A percentile compares a stretch with the other conserved stretches of the same genome.
These are phyloP conservation scores for Leccinum ochraceum DNA, from an alignment of 768 basidiomycete species.

Conservation along the genomic window DNA sequence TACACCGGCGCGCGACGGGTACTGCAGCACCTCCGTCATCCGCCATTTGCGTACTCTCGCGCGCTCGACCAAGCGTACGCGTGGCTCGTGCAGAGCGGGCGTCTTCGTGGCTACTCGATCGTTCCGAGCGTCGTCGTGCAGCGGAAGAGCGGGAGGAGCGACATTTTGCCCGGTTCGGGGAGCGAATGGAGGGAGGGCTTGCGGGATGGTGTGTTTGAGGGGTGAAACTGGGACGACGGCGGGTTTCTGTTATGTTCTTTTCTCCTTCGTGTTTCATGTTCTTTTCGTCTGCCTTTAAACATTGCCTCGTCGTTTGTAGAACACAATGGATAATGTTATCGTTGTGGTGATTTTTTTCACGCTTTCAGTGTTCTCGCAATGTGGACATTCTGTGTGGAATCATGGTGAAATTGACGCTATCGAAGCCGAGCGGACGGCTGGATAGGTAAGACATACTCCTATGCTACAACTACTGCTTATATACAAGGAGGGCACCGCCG, in stretches of 20 bases:
- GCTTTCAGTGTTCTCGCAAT: background rate
- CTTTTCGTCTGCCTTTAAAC: background rate
- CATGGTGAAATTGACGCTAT: background rate
- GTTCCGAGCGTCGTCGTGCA: constrained; percentile 71
- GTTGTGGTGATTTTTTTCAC: too few species aligned
- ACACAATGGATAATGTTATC: background rate
- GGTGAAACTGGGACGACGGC: background rate
- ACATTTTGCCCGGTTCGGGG: constrained; percentile 50
- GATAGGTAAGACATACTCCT: background rate
- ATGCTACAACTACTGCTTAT: background rate
- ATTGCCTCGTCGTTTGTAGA: background rate
- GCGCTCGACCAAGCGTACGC: constrained; percentile 73
- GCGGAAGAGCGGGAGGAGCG: constrained; percentile 56
- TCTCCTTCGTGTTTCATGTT: background rate
- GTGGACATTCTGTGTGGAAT: background rate
- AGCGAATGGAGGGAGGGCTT: constrained; percentile 58
- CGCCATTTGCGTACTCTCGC: constrained; percentile 75
- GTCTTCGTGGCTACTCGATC: constrained; percentile 60
- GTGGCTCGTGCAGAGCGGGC: constrained; percentile 60
- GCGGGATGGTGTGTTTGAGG: constrained; percentile 46
- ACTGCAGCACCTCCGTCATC: constrained; percentile 55
- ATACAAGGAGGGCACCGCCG: background rate
- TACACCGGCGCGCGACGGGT: constrained; percentile 59
- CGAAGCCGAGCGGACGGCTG: background rate
- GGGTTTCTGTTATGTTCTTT: background rate